phyloP scores from a whole-genome alignment of 1,284 basidiomycete genomes.

The Paramarasmius palmivorus region DNA sequence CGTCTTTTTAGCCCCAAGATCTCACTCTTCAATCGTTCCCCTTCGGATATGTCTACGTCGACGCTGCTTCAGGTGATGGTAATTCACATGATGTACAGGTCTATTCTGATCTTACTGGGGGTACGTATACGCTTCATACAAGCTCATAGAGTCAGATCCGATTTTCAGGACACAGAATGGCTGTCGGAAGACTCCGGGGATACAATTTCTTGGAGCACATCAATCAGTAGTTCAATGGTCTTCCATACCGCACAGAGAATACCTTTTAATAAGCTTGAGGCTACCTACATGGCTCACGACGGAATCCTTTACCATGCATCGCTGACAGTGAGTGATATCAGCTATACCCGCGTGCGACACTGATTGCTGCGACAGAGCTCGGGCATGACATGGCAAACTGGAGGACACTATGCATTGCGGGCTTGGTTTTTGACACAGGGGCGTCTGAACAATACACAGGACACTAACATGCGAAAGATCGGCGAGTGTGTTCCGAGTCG shows the following conservation, averaged over 20 bases:
- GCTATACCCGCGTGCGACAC: neutral
- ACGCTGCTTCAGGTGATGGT: conserved; percentile 7
- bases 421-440: neutral
- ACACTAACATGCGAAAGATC: neutral
- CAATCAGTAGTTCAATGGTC: neutral
- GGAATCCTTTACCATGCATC: conserved; percentile 18
- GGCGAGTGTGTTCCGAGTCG: neutral
- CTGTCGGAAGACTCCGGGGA: neutral
- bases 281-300: conserved; percentile 35
- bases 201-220: conserved; percentile 10
- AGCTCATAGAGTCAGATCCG: neutral
- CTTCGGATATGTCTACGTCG: conserved; percentile 13
- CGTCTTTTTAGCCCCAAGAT: conserved; percentile 6
- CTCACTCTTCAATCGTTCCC: conserved; percentile 12
- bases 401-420: conserved; percentile 1
- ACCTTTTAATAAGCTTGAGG: conserved; percentile 22
- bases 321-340: neutral
- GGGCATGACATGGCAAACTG: conserved; percentile 1
- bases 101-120: conserved; percentile 12
- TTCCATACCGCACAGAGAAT: neutral
- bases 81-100: conserved; percentile 11
- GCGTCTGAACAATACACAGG: neutral
- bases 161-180: conserved; percentile 17
- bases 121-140: neutral
- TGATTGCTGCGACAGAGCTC: neutral